phyloP scores from a whole-genome alignment of 768 basidiomycete species.

The Crepidotus variabilis region DNA sequence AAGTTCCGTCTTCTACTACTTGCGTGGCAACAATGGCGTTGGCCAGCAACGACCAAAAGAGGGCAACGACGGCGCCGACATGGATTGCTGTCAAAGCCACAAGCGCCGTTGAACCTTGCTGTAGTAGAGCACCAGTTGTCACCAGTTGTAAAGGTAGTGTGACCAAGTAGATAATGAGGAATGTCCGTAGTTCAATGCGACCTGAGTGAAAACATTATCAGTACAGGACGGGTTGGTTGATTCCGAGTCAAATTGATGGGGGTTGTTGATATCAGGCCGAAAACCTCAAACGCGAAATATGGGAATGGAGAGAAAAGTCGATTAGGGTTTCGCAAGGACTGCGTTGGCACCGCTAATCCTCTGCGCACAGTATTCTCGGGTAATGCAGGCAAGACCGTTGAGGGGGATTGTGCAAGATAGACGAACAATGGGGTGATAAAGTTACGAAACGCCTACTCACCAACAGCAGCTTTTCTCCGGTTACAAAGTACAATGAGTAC shows the following conservation, averaged over 20 bases:
- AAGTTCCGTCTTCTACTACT: slow-evolving; percentile 87
- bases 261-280: neutral
- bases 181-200: slow-evolving; percentile 67
- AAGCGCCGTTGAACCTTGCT: slow-evolving; percentile 72
- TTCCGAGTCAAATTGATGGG: neutral
- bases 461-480: slow-evolving; percentile 85
- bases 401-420: no score
- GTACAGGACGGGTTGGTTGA: neutral
- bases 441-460: slow-evolving; percentile 16
- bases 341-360: no score
- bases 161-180: slow-evolving; percentile 64
- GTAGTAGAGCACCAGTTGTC: slow-evolving; percentile 73
- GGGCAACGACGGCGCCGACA: slow-evolving; percentile 66
- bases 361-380: no score
- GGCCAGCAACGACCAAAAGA: slow-evolving; percentile 78
- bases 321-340: no score
- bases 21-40: slow-evolving; percentile 84
- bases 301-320: no score
- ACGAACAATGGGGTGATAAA: neutral
- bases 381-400: no score
- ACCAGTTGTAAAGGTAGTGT: slow-evolving; percentile 79
- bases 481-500: slow-evolving; percentile 54
- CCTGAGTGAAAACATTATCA: slow-evolving; percentile 24
- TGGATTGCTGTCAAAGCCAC: slow-evolving; percentile 75
- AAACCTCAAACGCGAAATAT: no score